Percentiles rank a stretch among this genome's conserved stretches.
These are phyloP conservation scores for Backusella tuberculispora DNA, from an alignment of 192 early-diverging fungal species.

Conservation along the genomic window DNA sequence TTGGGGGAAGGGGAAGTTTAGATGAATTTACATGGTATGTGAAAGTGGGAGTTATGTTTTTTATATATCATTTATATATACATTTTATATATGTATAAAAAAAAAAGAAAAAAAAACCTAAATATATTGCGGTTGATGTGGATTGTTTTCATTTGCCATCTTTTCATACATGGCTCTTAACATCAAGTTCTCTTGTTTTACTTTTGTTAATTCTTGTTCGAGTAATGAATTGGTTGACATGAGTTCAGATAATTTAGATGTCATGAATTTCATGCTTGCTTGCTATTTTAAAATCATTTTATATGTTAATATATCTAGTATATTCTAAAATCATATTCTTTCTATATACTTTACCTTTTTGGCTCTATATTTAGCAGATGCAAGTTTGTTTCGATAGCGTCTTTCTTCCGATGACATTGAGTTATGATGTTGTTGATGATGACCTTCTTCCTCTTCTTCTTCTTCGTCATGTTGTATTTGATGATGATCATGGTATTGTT, in stretches of 20 bases:
- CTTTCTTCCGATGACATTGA: slow-evolving; percentile 53
- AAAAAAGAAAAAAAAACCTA: neutral
- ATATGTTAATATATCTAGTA: neutral
- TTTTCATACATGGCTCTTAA: neutral
- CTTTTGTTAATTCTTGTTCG: slow-evolving; percentile 18
- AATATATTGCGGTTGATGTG: neutral
- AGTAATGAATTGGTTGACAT: neutral
- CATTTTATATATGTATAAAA: too few relatives aligned
- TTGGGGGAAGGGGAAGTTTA: neutral
- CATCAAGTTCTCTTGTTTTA: neutral
- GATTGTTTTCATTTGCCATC: neutral
- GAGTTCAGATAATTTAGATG: neutral
- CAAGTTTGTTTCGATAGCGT: slow-evolving; percentile 58
- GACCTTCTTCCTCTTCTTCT: neutral
- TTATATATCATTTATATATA: neutral
- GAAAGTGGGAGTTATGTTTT: neutral
- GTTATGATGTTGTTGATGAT: neutral
- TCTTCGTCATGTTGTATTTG: neutral
- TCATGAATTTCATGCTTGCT: slow-evolving; percentile 21
- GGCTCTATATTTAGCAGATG: slow-evolving; percentile 61
- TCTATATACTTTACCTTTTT: slow-evolving; percentile 47
- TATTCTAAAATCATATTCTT: neutral
- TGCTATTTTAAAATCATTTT: neutral
- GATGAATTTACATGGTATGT: slow-evolving; percentile 7
- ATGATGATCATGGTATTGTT: neutral